Base-by-base conservation (phyloP, 2,329 filamentous ascomycete genomes). In the Neofusicoccum sp. region DNA sequence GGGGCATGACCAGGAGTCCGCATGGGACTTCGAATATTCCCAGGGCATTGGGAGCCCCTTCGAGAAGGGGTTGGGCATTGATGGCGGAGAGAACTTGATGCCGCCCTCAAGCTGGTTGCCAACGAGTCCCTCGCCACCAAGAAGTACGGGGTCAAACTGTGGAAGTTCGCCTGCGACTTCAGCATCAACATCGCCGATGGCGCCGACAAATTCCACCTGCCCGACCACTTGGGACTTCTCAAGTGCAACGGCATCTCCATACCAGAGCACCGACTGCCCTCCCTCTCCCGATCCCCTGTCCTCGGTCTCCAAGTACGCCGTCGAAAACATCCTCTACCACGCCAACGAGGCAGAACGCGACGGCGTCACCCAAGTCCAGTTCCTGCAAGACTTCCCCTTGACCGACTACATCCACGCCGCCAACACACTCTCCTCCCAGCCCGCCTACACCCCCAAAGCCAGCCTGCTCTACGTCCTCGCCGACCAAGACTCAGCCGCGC, bases 301-400 rank as follows among this genome's bases (percentile, higher is more conserved):
- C 6, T 14, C 12, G 3, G 47, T 31, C 4, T n/a, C 31, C 12
- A 14, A 33, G 8, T 49, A 49, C 47, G 47, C 47, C 14, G 47
- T 36, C n/a, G 47, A 49, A 14, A 34, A 49, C 30, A 49, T 49
- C 47, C 16, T 49, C 47, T 33, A 49, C 47, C 47, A 49, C 47
- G 34, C 47, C 31, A 49, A 49, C 47, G 30, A 33, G 9, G 47
- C 47, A 8, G 31, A 49, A 36, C 24, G 36, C 3, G 47, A 16
- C 4, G 47, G 47, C 9, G 16, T 49, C 31, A 34, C 9, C n/a
- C 47, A 49, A 36, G 8, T n/a, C 31, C 1, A 5, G n/a, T 49
- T 49, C 47, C 9, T 49, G 31, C 31, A 49, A 9, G n/a, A 33
- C 16, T 49, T 49, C n/a, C 47, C 47, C 1, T 16, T 34, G 30